These are phyloP conservation scores for Leccinum pachyderme DNA, from an alignment of 1,284 basidiomycete genomes.

Conservation along the genomic window DNA sequence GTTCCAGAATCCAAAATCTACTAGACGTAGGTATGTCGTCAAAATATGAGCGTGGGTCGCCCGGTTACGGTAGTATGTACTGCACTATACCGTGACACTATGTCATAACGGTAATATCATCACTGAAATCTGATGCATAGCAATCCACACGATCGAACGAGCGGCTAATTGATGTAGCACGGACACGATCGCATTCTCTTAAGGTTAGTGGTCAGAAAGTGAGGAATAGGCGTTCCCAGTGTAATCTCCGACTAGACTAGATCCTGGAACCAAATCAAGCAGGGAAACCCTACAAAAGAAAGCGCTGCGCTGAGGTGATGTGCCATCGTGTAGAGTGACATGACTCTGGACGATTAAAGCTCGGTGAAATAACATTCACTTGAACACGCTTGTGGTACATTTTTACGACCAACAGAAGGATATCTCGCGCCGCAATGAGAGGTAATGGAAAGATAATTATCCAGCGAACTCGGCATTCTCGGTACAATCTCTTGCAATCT, in stretches of 20 bases:
- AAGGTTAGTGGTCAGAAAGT: conserved; percentile 1
- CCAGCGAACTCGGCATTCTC: conserved; percentile 54
- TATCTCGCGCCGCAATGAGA: conserved; percentile 7
- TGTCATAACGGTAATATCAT: background rate
- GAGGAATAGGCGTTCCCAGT: conserved; percentile 14
- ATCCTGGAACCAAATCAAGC: background rate
- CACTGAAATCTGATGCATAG: background rate
- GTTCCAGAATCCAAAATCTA: background rate
- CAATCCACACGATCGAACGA: background rate
- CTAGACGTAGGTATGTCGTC: background rate
- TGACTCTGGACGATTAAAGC: conserved; percentile 1
- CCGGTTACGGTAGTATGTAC: background rate
- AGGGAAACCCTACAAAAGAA: background rate
- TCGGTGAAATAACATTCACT: conserved; percentile 12
- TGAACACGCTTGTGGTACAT: conserved; percentile 9
- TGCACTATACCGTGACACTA: too few species aligned
- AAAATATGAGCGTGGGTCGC: background rate
- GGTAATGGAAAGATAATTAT: conserved; percentile 16
- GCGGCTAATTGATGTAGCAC: background rate
- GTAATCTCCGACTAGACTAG: conserved; percentile 20
- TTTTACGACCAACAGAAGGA: conserved; percentile 11
- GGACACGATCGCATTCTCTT: background rate
- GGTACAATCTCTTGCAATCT: conserved; percentile 81
- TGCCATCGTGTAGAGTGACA: background rate
- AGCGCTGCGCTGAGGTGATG: background rate